Evolutionary conservation across 1,284 basidiomycete genomes (phyloP).

Genomic region (Porogramme epimiltina): DNA sequence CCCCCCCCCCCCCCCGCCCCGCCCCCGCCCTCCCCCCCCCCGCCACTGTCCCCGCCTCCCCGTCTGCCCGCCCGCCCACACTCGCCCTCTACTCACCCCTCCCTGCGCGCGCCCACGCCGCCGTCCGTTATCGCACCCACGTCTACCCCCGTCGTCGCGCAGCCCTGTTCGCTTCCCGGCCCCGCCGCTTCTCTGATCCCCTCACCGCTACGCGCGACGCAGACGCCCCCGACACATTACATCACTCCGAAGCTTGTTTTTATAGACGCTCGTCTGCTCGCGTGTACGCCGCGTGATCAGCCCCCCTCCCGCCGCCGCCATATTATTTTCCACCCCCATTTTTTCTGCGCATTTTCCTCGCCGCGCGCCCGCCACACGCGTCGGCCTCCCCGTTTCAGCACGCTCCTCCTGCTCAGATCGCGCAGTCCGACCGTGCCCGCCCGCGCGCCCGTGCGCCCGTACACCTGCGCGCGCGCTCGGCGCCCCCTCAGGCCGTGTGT

Average conservation of each 20-base stretch:
- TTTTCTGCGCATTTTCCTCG: neutral
- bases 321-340: neutral
- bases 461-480: too few species aligned
- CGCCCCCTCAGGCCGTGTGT: too few species aligned
- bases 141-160: constrained; percentile 5
- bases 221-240: constrained; percentile 10
- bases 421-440: too few species aligned
- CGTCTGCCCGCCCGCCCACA: too few species aligned
- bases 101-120: neutral
- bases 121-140: neutral
- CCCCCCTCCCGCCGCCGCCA: constrained; percentile 1
- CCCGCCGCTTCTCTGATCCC: constrained; percentile 11
- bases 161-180: constrained; percentile 14
- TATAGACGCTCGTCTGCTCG: constrained; percentile 16
- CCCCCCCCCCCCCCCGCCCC: constrained; percentile 2
- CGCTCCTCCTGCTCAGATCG: too few species aligned
- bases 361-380: neutral
- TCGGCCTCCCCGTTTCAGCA: neutral
- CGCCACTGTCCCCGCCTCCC: too few species aligned
- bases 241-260: constrained; percentile 16
- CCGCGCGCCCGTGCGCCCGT: neutral
- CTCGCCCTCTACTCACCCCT: too few species aligned
- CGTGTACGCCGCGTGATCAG: constrained; percentile 21
- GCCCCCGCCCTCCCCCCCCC: neutral
- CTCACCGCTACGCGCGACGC: constrained; percentile 3